Evolutionary conservation across 495 filamentous ascomycete species (phyloP).

Genomic region (Clohesyomyces aquaticus): DNA sequence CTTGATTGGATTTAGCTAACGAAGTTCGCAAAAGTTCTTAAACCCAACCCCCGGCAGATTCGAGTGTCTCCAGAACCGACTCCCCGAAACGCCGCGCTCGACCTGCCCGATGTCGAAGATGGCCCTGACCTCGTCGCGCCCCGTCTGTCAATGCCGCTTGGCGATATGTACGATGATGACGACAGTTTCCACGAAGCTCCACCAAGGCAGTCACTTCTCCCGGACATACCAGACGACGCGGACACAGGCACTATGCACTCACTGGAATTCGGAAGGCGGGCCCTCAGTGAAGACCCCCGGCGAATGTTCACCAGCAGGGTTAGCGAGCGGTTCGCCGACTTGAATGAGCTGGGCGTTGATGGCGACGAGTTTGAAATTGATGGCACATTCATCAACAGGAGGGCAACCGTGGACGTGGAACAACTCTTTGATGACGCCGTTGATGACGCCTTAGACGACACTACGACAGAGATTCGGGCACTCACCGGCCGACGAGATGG

Average conservation of each 20-base stretch:
- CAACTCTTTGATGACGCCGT: constrained; percentile 45
- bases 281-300: constrained; percentile 56
- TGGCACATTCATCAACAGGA: constrained; percentile 46
- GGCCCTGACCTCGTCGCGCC: constrained; percentile 66
- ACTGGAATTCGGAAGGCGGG: constrained; percentile 70
- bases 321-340: constrained; percentile 66
- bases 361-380: constrained; percentile 46
- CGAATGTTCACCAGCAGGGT: constrained; percentile 56
- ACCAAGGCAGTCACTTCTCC: constrained; percentile 66
- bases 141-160: constrained; percentile 71
- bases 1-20: neutral
- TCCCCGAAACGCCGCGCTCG: constrained; percentile 40
- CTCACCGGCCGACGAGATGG: constrained; percentile 36
- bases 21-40: constrained; percentile 53
- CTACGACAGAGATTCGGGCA: constrained; percentile 40
- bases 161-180: constrained; percentile 61
- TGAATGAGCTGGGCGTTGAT: constrained; percentile 43
- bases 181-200: constrained; percentile 48
- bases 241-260: constrained; percentile 63
- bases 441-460: constrained; percentile 52
- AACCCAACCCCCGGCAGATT: constrained; percentile 60
- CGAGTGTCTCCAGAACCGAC: constrained; percentile 54
- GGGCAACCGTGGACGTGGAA: constrained; percentile 39
- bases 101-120: constrained; percentile 58
- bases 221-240: constrained; percentile 48